Evolutionary conservation across 768 basidiomycete species (phyloP), one percentile per base, ranked within the genome.

Genomic region (Boletus speciosus): DNA sequence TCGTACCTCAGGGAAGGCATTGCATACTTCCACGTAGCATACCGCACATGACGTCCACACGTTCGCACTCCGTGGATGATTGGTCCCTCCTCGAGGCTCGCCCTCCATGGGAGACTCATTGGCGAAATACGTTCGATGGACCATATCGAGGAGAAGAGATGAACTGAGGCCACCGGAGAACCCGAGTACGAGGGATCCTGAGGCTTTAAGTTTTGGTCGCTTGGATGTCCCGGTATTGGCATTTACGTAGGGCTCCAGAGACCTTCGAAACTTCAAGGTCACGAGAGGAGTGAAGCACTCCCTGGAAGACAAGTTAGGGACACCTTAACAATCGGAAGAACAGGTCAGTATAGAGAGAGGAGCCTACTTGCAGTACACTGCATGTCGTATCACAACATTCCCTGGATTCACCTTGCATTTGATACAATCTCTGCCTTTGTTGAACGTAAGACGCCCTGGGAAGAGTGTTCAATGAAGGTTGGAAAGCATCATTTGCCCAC

Each of bases 101-200:
- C 59, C 52, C 37, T 63, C 67, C 15, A 54, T 59, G 6, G 61
- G 61, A 3, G 70, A 61, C 14, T 53, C 39, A 6, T 48, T 52
- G 12, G 74, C 61, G 51, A 86, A 81, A 65, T 88, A 89, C 19
- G 76, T 78, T 60, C 76, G 75, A 27, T 81, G 73, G 2, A 90
- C 75, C 21, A 91, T 72, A 65, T 92, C 85, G 15, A 91, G 74
- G 11, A 92, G 74, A 2, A 89, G 76, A 0, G 85, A 82, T 0
- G 90, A 90, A 5, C 87, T 85, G 1, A 90, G 74, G 3, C 90
- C 90, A 8, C 91, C 90, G n/a, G 90, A 91, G 54, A 85, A 81
- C 1, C 78, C 90, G 16, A 93, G 66, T 9, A 85, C 70, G 5
- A 93, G 72, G 54, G 85, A 83, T 46, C 88, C 89, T 9, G 79